Evolutionary conservation across 1,284 basidiomycete genomes (phyloP), one percentile per base, ranked within the genome.

Genomic region (Bjerkandera adusta): DNA sequence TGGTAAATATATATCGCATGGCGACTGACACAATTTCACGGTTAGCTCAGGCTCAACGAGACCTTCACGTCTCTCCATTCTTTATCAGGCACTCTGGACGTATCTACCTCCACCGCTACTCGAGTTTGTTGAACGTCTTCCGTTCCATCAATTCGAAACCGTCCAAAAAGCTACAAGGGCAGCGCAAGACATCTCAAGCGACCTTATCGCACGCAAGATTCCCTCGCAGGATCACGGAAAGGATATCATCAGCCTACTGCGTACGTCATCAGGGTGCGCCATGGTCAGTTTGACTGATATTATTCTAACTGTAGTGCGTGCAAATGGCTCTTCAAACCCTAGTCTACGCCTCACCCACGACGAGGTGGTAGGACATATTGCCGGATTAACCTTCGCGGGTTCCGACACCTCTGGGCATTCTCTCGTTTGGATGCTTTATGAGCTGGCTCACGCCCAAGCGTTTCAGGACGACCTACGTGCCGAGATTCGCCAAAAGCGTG

Each of bases 341-440:
- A 71, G 67, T 49, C 63, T 63, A 18, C 67, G 64, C 43, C 62
- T 83, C 41, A 71, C 54, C 3, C 71, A 79, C 25, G 70, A 71
- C 24, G 81, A 72, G 50, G 61, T 69, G 49, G 44, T 76, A 2
- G 62, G 77, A 3, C 77, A 82, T 58, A 76, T 84, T 69, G 66
- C 55, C 64, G 72, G 73, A 43, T 48, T 66, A 55, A 54, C 59
- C 1, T 53, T 62, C 20, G 58, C 50, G 10, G 75, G 82, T 0
- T 73, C 81, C 47, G 78, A 82, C 52, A 79, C 80, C 1, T 75
- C 72, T 1, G 67, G 76, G 2, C 71, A 65, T 36, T 62, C 69
- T 0, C 45, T 73, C 45, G 61, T 48, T 2, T 77, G 69, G 67
- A 58, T 65, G 2, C 57, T 77, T 18, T 61, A 68, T 42, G 73